Conservation (phyloP, 257 asterid genomes). For the Nyctanthes arbortristis region DNA sequence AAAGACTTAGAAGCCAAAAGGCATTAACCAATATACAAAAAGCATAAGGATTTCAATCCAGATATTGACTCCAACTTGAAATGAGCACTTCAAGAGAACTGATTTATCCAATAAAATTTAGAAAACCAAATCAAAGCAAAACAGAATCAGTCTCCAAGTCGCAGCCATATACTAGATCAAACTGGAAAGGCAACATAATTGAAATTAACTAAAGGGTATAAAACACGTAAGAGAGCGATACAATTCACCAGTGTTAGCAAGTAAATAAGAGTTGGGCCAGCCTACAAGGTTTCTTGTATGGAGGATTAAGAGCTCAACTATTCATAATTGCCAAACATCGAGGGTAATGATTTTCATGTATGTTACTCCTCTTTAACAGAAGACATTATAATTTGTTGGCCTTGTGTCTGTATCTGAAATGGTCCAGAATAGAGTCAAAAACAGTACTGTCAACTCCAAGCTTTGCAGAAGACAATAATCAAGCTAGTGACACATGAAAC, state of each 20-base stretch:
- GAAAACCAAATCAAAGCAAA: conserved; percentile 3
- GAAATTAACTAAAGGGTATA: background rate
- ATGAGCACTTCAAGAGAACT: background rate
- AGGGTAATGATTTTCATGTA: background rate
- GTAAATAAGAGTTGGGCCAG: background rate
- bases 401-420: background rate
- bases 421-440: background rate
- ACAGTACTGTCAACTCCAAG: background rate
- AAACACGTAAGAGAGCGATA: background rate
- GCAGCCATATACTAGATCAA: background rate
- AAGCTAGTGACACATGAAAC: background rate
- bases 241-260: background rate
- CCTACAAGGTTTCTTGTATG: background rate
- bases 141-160: background rate
- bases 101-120: background rate
- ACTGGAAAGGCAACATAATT: background rate
- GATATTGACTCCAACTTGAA: background rate
- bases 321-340: background rate
- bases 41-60: background rate
- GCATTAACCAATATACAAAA: background rate
- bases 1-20: conserved; percentile 6
- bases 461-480: background rate
- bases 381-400: background rate
- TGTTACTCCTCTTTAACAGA: background rate
- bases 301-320: conserved; percentile 6